A percentile compares a stretch with the other conserved stretches of the same genome.
Evolutionary conservation across 2,329 filamentous ascomycete species (phyloP).

Genomic region (Leptographium galeiforme): DNA sequence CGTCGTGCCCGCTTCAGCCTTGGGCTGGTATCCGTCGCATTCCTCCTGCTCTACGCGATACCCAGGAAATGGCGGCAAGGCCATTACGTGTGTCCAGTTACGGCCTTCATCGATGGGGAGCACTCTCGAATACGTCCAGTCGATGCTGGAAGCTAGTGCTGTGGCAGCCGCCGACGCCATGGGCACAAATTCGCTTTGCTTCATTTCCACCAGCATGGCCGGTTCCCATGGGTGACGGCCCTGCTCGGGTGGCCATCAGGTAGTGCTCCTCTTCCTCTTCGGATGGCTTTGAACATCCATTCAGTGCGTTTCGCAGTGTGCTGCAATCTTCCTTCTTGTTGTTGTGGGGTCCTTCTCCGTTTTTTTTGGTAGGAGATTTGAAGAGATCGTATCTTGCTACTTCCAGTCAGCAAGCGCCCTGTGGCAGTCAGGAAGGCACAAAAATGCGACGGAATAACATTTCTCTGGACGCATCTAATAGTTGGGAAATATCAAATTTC

Average conservation of each 20-base stretch:
- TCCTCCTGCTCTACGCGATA: not conserved
- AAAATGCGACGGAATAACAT: too few species aligned
- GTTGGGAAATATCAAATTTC: too few species aligned
- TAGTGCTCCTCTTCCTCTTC: not conserved
- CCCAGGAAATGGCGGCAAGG: not conserved
- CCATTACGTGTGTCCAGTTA: not conserved
- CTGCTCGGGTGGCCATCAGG: not conserved
- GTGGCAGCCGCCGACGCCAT: not conserved
- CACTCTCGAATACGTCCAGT: not conserved
- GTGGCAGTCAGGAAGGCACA: too few species aligned
- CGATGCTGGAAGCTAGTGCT: not conserved
- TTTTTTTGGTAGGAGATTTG: too few species aligned
- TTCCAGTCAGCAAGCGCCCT: too few species aligned
- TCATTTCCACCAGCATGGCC: not conserved
- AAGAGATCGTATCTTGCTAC: too few species aligned
- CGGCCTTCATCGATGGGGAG: not conserved
- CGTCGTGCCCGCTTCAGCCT: not conserved
- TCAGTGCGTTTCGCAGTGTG: not conserved
- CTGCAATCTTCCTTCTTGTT: not conserved
- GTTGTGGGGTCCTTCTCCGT: too few species aligned
- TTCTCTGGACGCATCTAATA: too few species aligned
- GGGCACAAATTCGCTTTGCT: not conserved
- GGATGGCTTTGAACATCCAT: not conserved
- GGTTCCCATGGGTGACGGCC: not conserved
- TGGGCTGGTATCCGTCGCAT: not conserved